phyloP scores from a whole-genome alignment of 495 filamentous ascomycete species.

The Penicillium canariense region DNA sequence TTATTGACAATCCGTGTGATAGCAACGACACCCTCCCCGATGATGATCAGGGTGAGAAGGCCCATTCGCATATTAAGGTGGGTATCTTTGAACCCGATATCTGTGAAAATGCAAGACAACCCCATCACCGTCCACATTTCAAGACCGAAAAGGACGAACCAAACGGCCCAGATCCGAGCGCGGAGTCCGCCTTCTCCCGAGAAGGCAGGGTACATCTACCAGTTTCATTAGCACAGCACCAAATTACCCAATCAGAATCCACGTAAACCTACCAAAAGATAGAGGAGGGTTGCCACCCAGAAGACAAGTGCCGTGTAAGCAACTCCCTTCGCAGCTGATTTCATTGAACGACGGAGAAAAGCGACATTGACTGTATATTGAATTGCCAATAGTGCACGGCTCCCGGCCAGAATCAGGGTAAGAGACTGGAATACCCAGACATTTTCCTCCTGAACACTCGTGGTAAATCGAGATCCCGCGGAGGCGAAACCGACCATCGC shows the following conservation, averaged over 20 bases:
- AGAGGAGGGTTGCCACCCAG: slow-evolving; percentile 43
- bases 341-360: slow-evolving; percentile 43
- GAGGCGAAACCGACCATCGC: slow-evolving; percentile 65
- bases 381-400: slow-evolving; percentile 53
- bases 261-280: slow-evolving; percentile 47
- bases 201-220: slow-evolving; percentile 43
- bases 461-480: slow-evolving; percentile 55
- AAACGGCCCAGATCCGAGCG: slow-evolving; percentile 50
- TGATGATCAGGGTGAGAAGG: slow-evolving; percentile 65
- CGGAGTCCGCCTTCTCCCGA: slow-evolving; percentile 17
- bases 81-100: slow-evolving; percentile 62
- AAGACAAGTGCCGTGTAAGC: slow-evolving; percentile 43
- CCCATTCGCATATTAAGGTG: slow-evolving; percentile 65
- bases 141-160: slow-evolving; percentile 56
- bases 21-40: slow-evolving; percentile 62
- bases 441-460: slow-evolving; percentile 43
- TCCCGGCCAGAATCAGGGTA: slow-evolving; percentile 57
- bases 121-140: slow-evolving; percentile 55
- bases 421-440: slow-evolving; percentile 46
- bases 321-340: slow-evolving; percentile 26
- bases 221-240: slow-evolving; percentile 3
- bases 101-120: slow-evolving; percentile 52
- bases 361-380: slow-evolving; percentile 55
- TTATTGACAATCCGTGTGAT: slow-evolving; percentile 55
- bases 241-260: too few relatives aligned